Base-by-base conservation (phyloP, 1,284 basidiomycete species). In the Malassezia brasiliensis region DNA sequence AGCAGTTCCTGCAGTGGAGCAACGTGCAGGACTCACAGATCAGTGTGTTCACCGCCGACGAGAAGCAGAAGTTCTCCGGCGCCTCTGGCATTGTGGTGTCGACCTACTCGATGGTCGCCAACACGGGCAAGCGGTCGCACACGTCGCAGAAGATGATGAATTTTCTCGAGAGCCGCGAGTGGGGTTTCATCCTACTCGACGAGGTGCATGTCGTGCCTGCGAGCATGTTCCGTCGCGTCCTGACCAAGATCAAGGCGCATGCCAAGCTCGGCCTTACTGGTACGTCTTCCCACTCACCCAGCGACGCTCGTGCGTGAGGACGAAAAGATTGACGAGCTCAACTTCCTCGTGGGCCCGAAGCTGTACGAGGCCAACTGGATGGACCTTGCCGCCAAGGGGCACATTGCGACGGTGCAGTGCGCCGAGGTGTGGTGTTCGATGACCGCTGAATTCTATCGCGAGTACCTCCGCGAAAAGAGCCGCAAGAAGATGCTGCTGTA, bases 301-400 rank as follows among this genome's bases (percentile, higher is more conserved):
- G 44, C 93, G 1, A 99, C 94, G 3, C 83, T 98, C 35, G 94
- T 99, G 32, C 87, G 94, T 60, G 94, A 99, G 77, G 94, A 99
- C 73, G 94, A 99, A 76, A 96, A 96, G 79, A 98, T 99, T 67
- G 86, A 88, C 31, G 94, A 99, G 78, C 79, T 99, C 56, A 96
- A 96, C 75, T 98, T 96, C 74, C 87, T 98, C 82, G 96, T 99
- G 72, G 94, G 94, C 1, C 94, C 94, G 4, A 99, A 99, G 78
- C 81, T 99, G 41, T 99, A 98, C 76, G 94, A 99, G 77, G 94
- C 94, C 7, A 99, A 99, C 75, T 99, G 94, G 94, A 98, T 98
- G 93, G 94, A 99, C 76, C 83, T 99, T 64, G 94, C 94, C 31
- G 90, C 90, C 56, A 96, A 98, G 76, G 94, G 94, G 0, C 94